A percentile compares a stretch with the other conserved stretches of the same genome.
Evolutionary conservation across 164 flowering plant species (phyloP).

Genomic region (Aristolochia fimbriata): DNA sequence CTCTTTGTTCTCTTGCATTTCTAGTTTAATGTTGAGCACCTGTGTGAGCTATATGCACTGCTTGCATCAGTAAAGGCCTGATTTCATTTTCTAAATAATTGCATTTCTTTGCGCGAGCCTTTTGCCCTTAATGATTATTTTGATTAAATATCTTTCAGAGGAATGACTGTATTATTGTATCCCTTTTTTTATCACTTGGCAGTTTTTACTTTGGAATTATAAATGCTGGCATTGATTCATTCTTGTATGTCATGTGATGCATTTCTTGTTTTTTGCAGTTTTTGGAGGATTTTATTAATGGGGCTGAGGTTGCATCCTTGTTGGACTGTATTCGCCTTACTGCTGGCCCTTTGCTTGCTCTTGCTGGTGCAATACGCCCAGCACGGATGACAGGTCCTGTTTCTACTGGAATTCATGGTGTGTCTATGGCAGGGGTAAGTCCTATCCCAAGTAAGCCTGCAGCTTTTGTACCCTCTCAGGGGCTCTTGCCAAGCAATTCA

Average conservation of each 20-base stretch:
- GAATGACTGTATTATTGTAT: neutral
- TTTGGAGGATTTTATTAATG: conserved; percentile 94
- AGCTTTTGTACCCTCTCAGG: conserved; percentile 41
- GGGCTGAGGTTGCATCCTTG: conserved; percentile 91
- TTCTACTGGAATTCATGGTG: conserved; percentile 52
- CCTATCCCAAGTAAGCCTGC: conserved; percentile 41
- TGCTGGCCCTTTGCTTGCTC: conserved; percentile 95
- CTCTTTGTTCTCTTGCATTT: too few species aligned
- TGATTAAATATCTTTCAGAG: neutral
- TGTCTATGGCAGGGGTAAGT: conserved; percentile 29
- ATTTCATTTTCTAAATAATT: neutral
- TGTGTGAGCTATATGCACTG: too few species aligned
- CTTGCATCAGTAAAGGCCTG: too few species aligned
- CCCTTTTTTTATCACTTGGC: neutral
- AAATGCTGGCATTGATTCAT: too few species aligned
- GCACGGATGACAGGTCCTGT: conserved; percentile 82
- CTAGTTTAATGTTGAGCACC: too few species aligned
- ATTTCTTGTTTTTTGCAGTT: conserved; percentile 38
- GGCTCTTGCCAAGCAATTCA: conserved; percentile 37
- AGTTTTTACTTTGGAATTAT: too few species aligned
- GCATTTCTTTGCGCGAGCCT: neutral
- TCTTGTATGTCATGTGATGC: too few species aligned
- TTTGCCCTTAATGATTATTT: neutral
- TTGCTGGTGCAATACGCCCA: conserved; percentile 94
- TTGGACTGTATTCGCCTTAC: conserved; percentile 95